Conservation (phyloP, 163 green algal genomes). For the Scenedesmus sp. region DNA sequence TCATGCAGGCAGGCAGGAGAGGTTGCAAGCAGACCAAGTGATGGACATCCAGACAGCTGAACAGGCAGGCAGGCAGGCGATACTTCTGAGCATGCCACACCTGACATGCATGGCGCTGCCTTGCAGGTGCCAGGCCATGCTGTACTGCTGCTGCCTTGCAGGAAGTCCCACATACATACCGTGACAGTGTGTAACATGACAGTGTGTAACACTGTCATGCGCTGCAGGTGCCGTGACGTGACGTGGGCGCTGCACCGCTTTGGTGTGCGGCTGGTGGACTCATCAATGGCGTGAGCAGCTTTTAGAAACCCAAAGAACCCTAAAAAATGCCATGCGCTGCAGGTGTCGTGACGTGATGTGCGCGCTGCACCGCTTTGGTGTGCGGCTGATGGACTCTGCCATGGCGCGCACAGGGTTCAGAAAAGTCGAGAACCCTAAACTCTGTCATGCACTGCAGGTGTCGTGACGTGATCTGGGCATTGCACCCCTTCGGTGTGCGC, state of each 20-base stretch:
- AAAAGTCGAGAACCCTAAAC: no score
- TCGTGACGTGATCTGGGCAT: slow-evolving; percentile 45
- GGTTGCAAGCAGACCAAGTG: no score
- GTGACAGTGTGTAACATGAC: no score
- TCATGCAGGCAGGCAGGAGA: no score
- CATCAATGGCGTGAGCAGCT: neutral
- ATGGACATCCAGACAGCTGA: neutral
- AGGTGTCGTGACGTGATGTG: slow-evolving; percentile 51
- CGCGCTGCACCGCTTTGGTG: slow-evolving; percentile 30
- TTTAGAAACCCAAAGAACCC: neutral
- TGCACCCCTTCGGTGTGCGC: slow-evolving; percentile 29
- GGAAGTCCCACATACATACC: no score
- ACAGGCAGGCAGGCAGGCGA: neutral
- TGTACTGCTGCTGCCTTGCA: no score
- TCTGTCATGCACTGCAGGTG: slow-evolving; percentile 12
- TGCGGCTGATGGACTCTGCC: slow-evolving; percentile 12
- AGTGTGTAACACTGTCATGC: neutral
- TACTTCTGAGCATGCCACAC: no score
- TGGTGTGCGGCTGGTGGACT: neutral
- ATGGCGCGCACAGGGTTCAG: slow-evolving; percentile 5
- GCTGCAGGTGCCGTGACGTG: neutral
- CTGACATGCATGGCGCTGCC: no score
- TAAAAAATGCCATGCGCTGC: neutral
- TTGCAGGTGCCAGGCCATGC: no score
- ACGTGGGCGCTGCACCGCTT: neutral